phyloP scores from a whole-genome alignment of 768 basidiomycete genomes.

The Rhizopogon vinicolor region DNA sequence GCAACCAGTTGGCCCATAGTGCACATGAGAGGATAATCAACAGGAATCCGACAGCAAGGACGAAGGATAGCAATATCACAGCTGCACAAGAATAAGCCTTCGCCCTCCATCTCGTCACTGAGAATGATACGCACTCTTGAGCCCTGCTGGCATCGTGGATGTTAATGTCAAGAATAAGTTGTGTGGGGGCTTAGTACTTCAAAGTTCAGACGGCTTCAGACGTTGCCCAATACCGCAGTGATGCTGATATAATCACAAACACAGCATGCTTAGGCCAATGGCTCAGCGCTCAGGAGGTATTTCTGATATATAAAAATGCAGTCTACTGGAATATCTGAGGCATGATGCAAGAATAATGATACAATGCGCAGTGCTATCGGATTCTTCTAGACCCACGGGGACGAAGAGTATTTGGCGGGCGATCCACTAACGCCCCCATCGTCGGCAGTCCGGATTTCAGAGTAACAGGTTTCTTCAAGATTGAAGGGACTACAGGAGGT shows the following conservation, averaged over 20 bases:
- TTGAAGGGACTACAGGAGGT: constrained; percentile 2
- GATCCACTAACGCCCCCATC: constrained; percentile 24
- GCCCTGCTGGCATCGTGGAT: constrained; percentile 55
- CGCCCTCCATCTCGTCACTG: neutral
- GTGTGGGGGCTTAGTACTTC: neutral
- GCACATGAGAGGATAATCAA: constrained; percentile 97
- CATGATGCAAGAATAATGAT: constrained; percentile 1
- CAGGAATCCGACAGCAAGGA: constrained; percentile 95
- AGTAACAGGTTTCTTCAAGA: constrained; percentile 17
- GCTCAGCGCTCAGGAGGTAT: no score
- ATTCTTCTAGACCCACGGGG: constrained; percentile 27
- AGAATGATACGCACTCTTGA: constrained; percentile 50
- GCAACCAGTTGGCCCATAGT: constrained; percentile 94
- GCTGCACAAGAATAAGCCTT: constrained; percentile 40
- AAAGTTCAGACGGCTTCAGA: neutral
- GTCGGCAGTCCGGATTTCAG: constrained; percentile 19
- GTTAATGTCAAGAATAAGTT: neutral
- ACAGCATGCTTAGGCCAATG: neutral
- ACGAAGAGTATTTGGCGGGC: constrained; percentile 30
- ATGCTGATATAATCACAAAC: neutral
- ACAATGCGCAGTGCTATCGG: constrained; percentile 10
- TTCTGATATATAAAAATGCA: neutral
- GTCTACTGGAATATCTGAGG: neutral
- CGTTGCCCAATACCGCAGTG: neutral
- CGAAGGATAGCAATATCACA: constrained; percentile 94